These are phyloP conservation scores for Erythrophleum fordii DNA, from an alignment of 306 rosid species.

Conservation along the genomic window DNA sequence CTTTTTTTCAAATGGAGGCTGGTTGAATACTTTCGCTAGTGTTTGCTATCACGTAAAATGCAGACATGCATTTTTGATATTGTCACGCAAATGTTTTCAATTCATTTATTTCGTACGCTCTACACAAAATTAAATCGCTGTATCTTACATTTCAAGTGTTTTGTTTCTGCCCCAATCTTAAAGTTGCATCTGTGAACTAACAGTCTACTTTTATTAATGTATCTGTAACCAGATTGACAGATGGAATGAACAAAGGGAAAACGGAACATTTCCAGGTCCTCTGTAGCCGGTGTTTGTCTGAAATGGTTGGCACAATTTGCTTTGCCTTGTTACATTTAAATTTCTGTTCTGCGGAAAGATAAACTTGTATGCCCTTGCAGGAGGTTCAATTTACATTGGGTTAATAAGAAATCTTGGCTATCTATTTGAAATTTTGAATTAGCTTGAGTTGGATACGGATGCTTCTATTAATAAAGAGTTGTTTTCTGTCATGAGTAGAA, in stretches of 20 bases:
- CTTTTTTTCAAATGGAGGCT: too few relatives aligned
- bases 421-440: slow-evolving; percentile 41
- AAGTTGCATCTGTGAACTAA: slow-evolving; percentile 1
- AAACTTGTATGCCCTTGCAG: slow-evolving; percentile 45
- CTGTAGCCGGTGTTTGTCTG: slow-evolving; percentile 57
- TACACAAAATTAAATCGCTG: too few relatives aligned
- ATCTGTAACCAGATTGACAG: slow-evolving; percentile 69
- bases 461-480: slow-evolving; percentile 39
- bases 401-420: slow-evolving; percentile 81
- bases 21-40: background rate
- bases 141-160: background rate
- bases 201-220: slow-evolving; percentile 2
- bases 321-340: slow-evolving; percentile 35
- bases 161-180: slow-evolving; percentile 8
- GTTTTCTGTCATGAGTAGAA: background rate
- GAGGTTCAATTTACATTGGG: slow-evolving; percentile 52
- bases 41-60: slow-evolving; percentile 2
- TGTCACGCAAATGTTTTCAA: background rate
- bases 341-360: slow-evolving; percentile 46
- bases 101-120: background rate
- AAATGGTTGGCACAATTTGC: slow-evolving; percentile 39
- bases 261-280: slow-evolving; percentile 95
- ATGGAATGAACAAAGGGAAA: slow-evolving; percentile 99
- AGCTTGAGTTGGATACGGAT: slow-evolving; percentile 34
- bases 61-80: background rate